These are phyloP conservation scores for Mycena kentingensis DNA, from an alignment of 768 basidiomycete genomes.

Conservation along the genomic window DNA sequence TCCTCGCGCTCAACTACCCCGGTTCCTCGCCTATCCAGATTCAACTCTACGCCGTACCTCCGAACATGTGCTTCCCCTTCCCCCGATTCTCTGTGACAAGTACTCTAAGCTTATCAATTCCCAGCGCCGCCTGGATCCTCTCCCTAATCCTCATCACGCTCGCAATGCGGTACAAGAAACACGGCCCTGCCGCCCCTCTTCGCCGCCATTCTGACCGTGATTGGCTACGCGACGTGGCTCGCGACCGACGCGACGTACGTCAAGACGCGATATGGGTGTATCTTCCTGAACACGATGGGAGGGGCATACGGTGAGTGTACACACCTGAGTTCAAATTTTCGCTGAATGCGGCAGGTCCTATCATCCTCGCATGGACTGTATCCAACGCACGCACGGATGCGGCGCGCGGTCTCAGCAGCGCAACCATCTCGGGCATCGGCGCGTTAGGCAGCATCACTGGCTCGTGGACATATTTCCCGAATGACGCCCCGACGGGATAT, in stretches of 20 bases:
- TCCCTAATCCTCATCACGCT: slow-evolving; percentile 1
- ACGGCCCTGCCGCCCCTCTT: not conserved
- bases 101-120: not conserved
- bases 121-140: slow-evolving; percentile 5
- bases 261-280: slow-evolving; percentile 5
- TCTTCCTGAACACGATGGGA: slow-evolving; percentile 11
- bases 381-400: slow-evolving; percentile 6
- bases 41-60: slow-evolving; percentile 6
- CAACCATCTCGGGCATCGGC: not conserved
- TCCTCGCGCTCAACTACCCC: slow-evolving; percentile 8
- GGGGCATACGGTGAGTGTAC: not conserved
- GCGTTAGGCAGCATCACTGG: slow-evolving; percentile 1
- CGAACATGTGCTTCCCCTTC: not conserved
- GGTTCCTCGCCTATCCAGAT: not conserved
- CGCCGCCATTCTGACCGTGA: slow-evolving; percentile 1
- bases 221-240: slow-evolving; percentile 9
- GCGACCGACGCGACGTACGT: slow-evolving; percentile 1
- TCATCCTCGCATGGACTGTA: slow-evolving; percentile 2
- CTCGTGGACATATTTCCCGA: slow-evolving; percentile 10
- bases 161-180: not conserved
- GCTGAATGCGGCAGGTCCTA: not conserved
- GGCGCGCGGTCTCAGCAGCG: not conserved
- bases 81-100: not conserved
- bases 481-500: slow-evolving; percentile 3
- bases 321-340: not conserved